phyloP scores from a whole-genome alignment of 148 eudicot genomes.

The Arctostaphylos glauca region DNA sequence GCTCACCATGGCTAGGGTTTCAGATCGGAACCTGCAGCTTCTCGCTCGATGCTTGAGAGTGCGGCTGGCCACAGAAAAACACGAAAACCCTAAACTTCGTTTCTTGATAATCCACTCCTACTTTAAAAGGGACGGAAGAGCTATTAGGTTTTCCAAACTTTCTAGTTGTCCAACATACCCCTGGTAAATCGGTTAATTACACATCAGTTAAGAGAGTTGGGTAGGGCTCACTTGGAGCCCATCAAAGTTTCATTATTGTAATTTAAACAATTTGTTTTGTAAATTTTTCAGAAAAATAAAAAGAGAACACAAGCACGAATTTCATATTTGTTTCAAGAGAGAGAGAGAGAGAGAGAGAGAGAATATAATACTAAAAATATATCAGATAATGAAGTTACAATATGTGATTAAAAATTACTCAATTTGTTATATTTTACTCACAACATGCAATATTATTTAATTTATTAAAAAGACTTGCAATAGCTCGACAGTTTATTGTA shows the following conservation, averaged over 20 bases:
- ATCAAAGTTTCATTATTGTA: not conserved
- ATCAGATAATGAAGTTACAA: too few relatives aligned
- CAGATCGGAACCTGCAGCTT: not conserved
- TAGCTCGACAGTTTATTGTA: too few relatives aligned
- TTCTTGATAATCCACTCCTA: not conserved
- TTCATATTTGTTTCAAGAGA: too few relatives aligned
- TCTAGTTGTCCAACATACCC: not conserved
- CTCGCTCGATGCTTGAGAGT: not conserved
- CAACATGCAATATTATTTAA: too few relatives aligned
- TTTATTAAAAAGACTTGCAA: too few relatives aligned
- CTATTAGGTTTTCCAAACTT: not conserved
- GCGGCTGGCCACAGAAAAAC: constrained; percentile 5
- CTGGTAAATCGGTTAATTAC: not conserved
- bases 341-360: too few relatives aligned
- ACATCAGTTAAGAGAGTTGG: too few relatives aligned
- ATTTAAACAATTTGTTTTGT: not conserved
- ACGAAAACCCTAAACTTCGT: constrained; percentile 3
- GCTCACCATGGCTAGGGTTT: constrained; percentile 17
- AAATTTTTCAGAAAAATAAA: not conserved
- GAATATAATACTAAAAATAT: too few relatives aligned
- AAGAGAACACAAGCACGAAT: too few relatives aligned
- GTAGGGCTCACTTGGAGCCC: not conserved
- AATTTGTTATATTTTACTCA: too few relatives aligned
- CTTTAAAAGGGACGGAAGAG: not conserved
- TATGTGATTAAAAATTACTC: too few relatives aligned